These are phyloP conservation scores for Amaranthus palmeri DNA, from an alignment of 148 eudicot genomes.

Conservation along the genomic window DNA sequence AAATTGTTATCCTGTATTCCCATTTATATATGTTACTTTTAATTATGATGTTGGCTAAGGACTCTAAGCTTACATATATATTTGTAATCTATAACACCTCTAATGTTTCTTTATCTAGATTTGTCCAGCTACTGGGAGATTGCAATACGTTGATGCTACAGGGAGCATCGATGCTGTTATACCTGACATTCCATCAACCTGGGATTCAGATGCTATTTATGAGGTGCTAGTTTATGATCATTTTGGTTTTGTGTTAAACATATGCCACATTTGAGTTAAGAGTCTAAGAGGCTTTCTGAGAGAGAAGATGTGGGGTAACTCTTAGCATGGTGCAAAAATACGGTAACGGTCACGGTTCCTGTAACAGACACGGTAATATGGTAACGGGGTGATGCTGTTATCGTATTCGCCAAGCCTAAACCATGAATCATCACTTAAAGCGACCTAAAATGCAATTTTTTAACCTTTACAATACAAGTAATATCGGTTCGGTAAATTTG, in stretches of 20 bases:
- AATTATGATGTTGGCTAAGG: too few relatives aligned
- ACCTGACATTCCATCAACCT: slow-evolving; percentile 62
- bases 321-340: too few relatives aligned
- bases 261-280: neutral
- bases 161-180: slow-evolving; percentile 64
- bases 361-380: too few relatives aligned
- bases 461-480: too few relatives aligned
- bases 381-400: too few relatives aligned
- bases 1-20: neutral
- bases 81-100: neutral
- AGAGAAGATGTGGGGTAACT: neutral
- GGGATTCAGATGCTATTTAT: slow-evolving; percentile 43
- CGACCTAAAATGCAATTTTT: too few relatives aligned
- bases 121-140: slow-evolving; percentile 61
- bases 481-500: too few relatives aligned
- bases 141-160: slow-evolving; percentile 74
- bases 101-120: slow-evolving; percentile 38
- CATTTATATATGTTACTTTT: neutral
- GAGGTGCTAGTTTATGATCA: slow-evolving; percentile 44
- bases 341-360: too few relatives aligned
- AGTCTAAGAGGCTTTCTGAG: neutral
- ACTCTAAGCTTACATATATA: too few relatives aligned
- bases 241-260: neutral
- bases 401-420: too few relatives aligned
- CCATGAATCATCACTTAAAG: too few relatives aligned